Percentiles rank a stretch among this genome's conserved stretches.
Evolutionary conservation across 306 rosid genomes (phyloP).

Genomic region (Hippophae gyantsensis): DNA sequence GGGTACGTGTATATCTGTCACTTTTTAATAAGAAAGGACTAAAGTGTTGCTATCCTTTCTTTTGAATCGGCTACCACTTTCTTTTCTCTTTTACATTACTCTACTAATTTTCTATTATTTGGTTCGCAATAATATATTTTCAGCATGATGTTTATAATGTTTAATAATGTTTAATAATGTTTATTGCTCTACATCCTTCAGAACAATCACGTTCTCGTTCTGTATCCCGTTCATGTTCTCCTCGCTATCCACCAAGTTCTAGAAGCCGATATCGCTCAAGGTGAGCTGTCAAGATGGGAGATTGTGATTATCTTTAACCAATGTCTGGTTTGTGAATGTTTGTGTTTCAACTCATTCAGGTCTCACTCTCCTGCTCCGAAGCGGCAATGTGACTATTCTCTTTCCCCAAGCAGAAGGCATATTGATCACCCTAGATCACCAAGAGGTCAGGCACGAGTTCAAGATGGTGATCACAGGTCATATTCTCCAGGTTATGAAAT

Average conservation of each 20-base stretch:
- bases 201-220: conserved; percentile 70
- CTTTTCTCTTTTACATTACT: too few species aligned
- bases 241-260: conserved; percentile 63
- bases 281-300: conserved; percentile 26
- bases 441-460: conserved; percentile 55
- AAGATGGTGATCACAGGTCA: conserved; percentile 54
- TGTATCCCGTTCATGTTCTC: conserved; percentile 37
- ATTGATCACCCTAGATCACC: conserved; percentile 70
- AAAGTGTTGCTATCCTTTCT: too few species aligned
- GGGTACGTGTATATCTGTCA: too few species aligned
- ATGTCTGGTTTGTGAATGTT: conserved; percentile 5
- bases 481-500: conserved; percentile 28
- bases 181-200: conserved; percentile 21
- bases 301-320: neutral
- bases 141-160: neutral
- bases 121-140: neutral
- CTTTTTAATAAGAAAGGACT: too few species aligned
- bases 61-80: too few species aligned
- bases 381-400: conserved; percentile 57
- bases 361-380: conserved; percentile 89
- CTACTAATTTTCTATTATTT: neutral
- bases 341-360: conserved; percentile 35
- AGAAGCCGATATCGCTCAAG: conserved; percentile 79
- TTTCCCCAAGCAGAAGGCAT: conserved; percentile 46
- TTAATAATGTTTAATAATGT: conserved; percentile 5